A percentile compares a stretch with the other conserved stretches of the same genome.
Conservation (phyloP, 805 yeast species). For the Naumovozyma castellii region DNA sequence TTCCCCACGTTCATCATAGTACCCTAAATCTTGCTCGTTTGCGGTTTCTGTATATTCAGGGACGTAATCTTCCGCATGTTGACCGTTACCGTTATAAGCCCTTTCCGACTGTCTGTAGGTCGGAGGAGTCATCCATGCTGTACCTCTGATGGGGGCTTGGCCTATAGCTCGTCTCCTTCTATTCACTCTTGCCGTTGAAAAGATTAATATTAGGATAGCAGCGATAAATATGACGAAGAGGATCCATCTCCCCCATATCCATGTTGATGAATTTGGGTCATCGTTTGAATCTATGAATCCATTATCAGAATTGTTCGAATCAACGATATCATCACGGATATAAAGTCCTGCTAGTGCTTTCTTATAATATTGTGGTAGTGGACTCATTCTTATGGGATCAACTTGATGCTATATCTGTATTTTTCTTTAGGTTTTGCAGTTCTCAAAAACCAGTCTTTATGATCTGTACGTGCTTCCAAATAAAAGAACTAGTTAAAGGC, state of each 20-base stretch:
- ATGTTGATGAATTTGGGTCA: constrained; percentile 14
- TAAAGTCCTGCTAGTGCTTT: constrained; percentile 3
- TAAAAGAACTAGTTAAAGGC: no score
- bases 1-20: constrained; percentile 55
- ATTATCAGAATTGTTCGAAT: neutral
- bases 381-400: neutral
- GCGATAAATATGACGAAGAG: constrained; percentile 53
- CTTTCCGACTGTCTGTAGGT: constrained; percentile 57
- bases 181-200: constrained; percentile 47
- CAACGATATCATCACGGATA: neutral
- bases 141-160: constrained; percentile 57
- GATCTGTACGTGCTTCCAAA: no score
- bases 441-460: no score
- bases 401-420: no score
- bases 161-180: constrained; percentile 38
- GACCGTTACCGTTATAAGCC: constrained; percentile 33
- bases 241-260: constrained; percentile 49
- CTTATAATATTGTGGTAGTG: neutral
- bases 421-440: no score
- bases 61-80: constrained; percentile 40
- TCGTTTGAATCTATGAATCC: constrained; percentile 8
- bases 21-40: constrained; percentile 68
- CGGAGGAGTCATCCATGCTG: constrained; percentile 85
- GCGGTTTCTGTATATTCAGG: constrained; percentile 63
- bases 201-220: constrained; percentile 37